phyloP scores from a whole-genome alignment of 169 alveolate genomes.

The Miamiensis avidus region DNA sequence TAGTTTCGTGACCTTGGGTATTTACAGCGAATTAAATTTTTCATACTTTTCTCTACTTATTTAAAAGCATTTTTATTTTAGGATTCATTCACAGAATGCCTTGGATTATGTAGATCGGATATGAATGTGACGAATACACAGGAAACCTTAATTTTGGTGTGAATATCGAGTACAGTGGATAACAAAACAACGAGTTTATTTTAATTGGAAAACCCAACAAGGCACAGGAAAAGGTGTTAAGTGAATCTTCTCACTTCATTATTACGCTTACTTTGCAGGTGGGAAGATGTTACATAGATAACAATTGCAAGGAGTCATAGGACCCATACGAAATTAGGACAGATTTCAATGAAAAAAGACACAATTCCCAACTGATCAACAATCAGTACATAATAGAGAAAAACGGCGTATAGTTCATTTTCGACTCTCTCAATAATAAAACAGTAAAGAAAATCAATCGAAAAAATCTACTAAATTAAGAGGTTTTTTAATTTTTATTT shows the following conservation, averaged over 20 bases:
- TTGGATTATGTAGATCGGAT: slow-evolving; percentile 22
- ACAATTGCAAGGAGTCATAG: not conserved
- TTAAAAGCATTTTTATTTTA: not conserved
- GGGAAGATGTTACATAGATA: not conserved
- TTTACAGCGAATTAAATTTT: too few relatives aligned
- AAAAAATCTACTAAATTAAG: too few relatives aligned
- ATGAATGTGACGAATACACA: not conserved
- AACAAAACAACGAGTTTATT: slow-evolving; percentile 12
- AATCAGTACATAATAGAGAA: not conserved
- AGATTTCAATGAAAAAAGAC: not conserved
- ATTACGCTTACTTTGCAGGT: not conserved
- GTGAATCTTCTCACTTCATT: not conserved
- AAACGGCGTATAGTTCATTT: not conserved
- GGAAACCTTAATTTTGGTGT: slow-evolving; percentile 9
- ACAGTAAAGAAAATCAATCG: not conserved
- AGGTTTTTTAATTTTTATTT: not conserved
- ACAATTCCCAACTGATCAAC: too few relatives aligned
- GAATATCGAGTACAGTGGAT: not conserved
- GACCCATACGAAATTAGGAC: not conserved
- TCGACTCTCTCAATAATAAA: not conserved
- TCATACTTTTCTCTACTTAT: not conserved
- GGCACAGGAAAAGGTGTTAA: not conserved
- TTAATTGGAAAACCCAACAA: slow-evolving; percentile 13
- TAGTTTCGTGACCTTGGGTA: slow-evolving; percentile 7
- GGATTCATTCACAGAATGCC: slow-evolving; percentile 30